Percentiles rank a stretch among this genome's conserved stretches.
phyloP scores from a whole-genome alignment of 768 basidiomycete genomes.

The Gymnopilus junonius region DNA sequence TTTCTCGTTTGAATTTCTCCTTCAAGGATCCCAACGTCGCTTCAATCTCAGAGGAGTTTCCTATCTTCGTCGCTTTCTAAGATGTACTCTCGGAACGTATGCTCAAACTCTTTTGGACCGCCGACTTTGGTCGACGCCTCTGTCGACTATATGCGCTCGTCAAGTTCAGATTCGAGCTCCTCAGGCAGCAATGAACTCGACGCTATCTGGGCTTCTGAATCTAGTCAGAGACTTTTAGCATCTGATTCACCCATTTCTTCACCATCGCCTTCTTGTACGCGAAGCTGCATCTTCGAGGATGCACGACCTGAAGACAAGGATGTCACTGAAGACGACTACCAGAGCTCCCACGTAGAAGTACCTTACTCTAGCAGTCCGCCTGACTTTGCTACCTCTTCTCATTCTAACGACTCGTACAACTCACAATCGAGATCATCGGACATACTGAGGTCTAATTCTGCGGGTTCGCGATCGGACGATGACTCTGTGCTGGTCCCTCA shows the following conservation, averaged over 20 bases:
- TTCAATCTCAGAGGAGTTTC: neutral
- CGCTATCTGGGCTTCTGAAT: neutral
- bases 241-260: neutral
- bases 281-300: conserved; percentile 1
- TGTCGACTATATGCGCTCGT: conserved; percentile 17
- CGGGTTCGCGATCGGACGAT: neutral
- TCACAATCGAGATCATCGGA: conserved; percentile 8
- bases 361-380: conserved; percentile 29
- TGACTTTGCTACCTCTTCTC: conserved; percentile 22
- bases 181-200: neutral
- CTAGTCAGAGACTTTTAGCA: neutral
- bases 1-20: neutral
- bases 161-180: neutral
- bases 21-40: neutral
- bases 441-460: conserved; percentile 9
- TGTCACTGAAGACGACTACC: neutral
- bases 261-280: conserved; percentile 5
- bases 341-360: neutral
- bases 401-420: conserved; percentile 11
- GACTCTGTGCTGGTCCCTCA: neutral
- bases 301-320: neutral
- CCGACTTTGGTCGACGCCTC: neutral
- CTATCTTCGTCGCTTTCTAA: neutral
- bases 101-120: neutral
- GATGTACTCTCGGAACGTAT: neutral